phyloP scores from a whole-genome alignment of 352 stramenopile species.

The Pythium rhizo-oryzae region DNA sequence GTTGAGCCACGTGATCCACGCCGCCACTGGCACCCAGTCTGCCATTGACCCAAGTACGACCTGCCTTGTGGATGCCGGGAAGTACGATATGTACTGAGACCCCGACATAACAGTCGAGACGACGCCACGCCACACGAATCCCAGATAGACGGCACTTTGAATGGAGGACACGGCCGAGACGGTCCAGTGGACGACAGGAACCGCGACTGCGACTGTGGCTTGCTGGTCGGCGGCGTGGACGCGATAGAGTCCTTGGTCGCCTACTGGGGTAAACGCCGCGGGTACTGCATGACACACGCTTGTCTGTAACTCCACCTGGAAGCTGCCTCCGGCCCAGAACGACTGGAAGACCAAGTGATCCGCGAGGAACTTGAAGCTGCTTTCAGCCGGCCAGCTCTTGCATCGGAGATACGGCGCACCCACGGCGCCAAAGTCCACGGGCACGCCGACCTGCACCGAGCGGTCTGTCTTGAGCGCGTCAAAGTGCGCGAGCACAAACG shows the following conservation, averaged over 20 bases:
- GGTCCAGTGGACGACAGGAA: conserved; percentile 26
- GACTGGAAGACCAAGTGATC: conserved; percentile 37
- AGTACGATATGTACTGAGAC: conserved; percentile 13
- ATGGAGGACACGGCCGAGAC: conserved; percentile 19
- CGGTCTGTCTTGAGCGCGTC: conserved; percentile 24
- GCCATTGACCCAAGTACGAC: background rate
- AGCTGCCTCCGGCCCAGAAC: conserved; percentile 42
- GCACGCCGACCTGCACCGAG: conserved; percentile 28
- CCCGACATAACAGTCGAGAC: background rate
- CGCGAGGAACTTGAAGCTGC: conserved; percentile 34
- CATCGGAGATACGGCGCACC: conserved; percentile 37
- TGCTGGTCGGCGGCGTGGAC: conserved; percentile 23
- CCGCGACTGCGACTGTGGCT: conserved; percentile 12
- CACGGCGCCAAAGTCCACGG: conserved; percentile 32
- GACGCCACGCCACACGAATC: conserved; percentile 3
- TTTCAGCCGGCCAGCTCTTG: conserved; percentile 11
- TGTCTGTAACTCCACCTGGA: conserved; percentile 44
- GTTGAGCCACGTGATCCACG: conserved; percentile 11
- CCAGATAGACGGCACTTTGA: conserved; percentile 37
- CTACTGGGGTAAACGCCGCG: conserved; percentile 1
- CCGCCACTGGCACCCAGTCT: conserved; percentile 21
- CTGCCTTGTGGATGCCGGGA: conserved; percentile 8
- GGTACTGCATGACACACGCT: conserved; percentile 34
- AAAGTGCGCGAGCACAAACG: conserved; percentile 39
- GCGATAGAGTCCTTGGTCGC: conserved; percentile 30